Evolutionary conservation across 1,139 yeast species (phyloP).

Genomic region (Groenewaldozyma auringiensis): DNA sequence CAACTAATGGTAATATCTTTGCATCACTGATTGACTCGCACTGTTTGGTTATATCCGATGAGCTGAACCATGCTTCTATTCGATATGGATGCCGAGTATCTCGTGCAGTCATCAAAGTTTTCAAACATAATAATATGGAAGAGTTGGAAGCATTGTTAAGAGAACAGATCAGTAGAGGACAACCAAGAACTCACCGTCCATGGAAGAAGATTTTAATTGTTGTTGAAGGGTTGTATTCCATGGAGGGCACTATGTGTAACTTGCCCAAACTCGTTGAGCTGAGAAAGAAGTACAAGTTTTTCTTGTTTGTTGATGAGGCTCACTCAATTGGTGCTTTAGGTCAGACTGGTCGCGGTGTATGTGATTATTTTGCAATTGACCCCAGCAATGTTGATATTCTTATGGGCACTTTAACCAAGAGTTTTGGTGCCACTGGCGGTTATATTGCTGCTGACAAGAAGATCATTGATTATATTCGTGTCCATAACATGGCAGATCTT

Average conservation of each 20-base stretch:
- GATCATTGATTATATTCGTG: slow-evolving; percentile 65
- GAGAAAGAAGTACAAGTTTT: slow-evolving; percentile 80
- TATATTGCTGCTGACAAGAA: slow-evolving; percentile 70
- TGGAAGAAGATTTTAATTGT: slow-evolving; percentile 92
- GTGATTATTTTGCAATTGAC: slow-evolving; percentile 80
- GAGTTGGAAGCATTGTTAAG: slow-evolving; percentile 71
- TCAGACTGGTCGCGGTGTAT: slow-evolving; percentile 85
- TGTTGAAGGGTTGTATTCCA: slow-evolving; percentile 92
- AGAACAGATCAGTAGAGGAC: slow-evolving; percentile 91
- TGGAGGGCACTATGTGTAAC: slow-evolving; percentile 96
- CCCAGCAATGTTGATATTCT: slow-evolving; percentile 73
- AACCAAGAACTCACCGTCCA: slow-evolving; percentile 93
- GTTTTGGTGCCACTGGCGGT: slow-evolving; percentile 99
- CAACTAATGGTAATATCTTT: slow-evolving; percentile 90
- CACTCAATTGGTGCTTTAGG: slow-evolving; percentile 98
- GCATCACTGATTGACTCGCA: slow-evolving; percentile 76
- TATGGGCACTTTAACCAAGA: slow-evolving; percentile 97
- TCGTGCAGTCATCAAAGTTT: slow-evolving; percentile 89
- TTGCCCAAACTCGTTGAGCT: slow-evolving; percentile 69
- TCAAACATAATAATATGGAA: slow-evolving; percentile 85
- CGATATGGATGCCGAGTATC: slow-evolving; percentile 90
- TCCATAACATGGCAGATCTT: slow-evolving; percentile 62
- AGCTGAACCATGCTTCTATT: slow-evolving; percentile 90
- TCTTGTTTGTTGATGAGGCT: slow-evolving; percentile 91
- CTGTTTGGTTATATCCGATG: slow-evolving; percentile 88